Base-by-base conservation (phyloP, 208 protist genomes). In the Leishmania tarentolae region DNA sequence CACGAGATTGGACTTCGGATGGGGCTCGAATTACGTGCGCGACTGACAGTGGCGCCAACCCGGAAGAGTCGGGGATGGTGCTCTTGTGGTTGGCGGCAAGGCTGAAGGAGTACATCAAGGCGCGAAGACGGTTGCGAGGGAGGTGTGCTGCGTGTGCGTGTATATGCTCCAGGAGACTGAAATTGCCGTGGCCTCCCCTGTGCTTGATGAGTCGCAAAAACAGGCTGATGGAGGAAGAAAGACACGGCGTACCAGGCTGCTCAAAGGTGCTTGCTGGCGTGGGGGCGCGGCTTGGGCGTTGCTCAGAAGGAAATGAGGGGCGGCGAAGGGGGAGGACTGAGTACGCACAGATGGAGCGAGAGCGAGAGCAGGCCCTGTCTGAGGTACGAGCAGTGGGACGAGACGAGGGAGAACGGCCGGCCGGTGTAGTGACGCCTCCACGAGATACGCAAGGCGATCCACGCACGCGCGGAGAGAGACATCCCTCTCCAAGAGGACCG, bases 101-200 rank as follows among this genome's bases (percentile, higher is more conserved):
- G 28, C 69, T 78, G 53, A 85, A 85, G 13, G 52, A 37, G 52
- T 85, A 85, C 81, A 85, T 85, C 13, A 70, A 42, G 21, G 37
- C 40, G 71, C 50, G 40, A 13, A 42, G n/a, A 42, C 13, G 71
- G 28, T 19, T 40, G 50, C 3, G 13, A 19, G 3, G 65, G 19
- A n/a, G 65, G 37, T 11, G 65, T 31, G 2, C 11, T 61, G 56
- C 31, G 56, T 13, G 59, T 37, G 57, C 0, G 59, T 37, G 59
- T 40, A n/a, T 66, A n/a, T 13, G 59, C 35, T 2, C 15, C 11
- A 70, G 65, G 65, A n/a, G 37, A 15, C 65, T n/a, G 13, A 31
- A 46, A 21, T 21, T 37, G 40, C 31, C 31, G 65, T 28, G 19
- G 11, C 65, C 31, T 21, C 21, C 8, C n/a, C 31, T 8, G 59